A percentile compares a stretch with the other conserved stretches of the same genome.
Evolutionary conservation across 768 basidiomycete genomes (phyloP).

Genomic region (Suillus decipiens): DNA sequence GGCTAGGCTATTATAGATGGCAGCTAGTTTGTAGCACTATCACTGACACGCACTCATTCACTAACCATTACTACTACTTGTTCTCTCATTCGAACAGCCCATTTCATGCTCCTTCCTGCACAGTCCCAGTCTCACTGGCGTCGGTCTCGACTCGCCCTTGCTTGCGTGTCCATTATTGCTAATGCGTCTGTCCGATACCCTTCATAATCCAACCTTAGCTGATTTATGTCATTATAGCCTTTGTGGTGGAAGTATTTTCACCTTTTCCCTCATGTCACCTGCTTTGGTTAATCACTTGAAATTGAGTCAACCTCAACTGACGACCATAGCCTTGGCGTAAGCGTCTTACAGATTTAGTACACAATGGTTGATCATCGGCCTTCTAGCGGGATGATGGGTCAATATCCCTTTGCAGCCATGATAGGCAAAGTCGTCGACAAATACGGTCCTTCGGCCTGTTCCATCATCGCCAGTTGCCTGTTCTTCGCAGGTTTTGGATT

Average conservation of each 20-base stretch:
- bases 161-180: slow-evolving; percentile 56
- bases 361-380: slow-evolving; percentile 13
- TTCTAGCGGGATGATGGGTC: slow-evolving; percentile 75
- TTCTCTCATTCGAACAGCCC: background rate
- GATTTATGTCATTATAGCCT: slow-evolving; percentile 43
- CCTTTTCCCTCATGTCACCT: slow-evolving; percentile 75
- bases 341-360: slow-evolving; percentile 20
- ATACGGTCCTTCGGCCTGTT: slow-evolving; percentile 69
- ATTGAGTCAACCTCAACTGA: slow-evolving; percentile 75
- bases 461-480: slow-evolving; percentile 57
- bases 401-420: slow-evolving; percentile 74
- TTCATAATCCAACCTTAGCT: background rate
- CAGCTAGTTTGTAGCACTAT: background rate
- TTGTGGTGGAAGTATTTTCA: slow-evolving; percentile 78
- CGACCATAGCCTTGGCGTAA: slow-evolving; percentile 77
- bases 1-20: background rate
- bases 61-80: background rate
- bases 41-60: background rate
- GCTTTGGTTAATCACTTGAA: slow-evolving; percentile 57
- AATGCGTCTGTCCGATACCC: slow-evolving; percentile 55
- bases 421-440: slow-evolving; percentile 70
- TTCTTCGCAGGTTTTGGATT: slow-evolving; percentile 63
- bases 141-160: slow-evolving; percentile 29
- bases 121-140: slow-evolving; percentile 15
- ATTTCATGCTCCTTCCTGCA: background rate